phyloP scores from a whole-genome alignment of 1,284 basidiomycete genomes.

The Tylopilus orsonianus region DNA sequence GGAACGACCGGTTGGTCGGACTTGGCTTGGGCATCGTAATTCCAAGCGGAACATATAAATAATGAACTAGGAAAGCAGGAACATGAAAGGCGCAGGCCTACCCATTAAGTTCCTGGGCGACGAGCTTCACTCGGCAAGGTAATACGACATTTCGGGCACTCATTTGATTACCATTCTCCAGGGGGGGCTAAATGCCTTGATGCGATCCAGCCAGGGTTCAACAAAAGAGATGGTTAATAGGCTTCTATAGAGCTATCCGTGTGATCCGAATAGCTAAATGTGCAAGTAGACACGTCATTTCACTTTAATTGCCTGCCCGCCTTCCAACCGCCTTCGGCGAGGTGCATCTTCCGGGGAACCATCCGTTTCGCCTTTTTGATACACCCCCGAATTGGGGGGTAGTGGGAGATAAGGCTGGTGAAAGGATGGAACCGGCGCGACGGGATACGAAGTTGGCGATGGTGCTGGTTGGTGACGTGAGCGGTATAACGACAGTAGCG shows the following conservation, averaged over 20 bases:
- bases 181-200: conserved; percentile 25
- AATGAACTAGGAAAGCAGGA: not conserved
- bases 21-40: conserved; percentile 3
- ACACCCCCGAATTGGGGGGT: conserved; percentile 47
- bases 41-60: conserved; percentile 7
- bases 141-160: conserved; percentile 7
- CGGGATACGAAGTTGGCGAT: conserved; percentile 43
- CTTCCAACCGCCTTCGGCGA: conserved; percentile 62
- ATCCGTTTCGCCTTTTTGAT: conserved; percentile 36
- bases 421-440: conserved; percentile 44
- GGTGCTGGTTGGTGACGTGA: conserved; percentile 50
- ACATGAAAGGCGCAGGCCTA: conserved; percentile 13
- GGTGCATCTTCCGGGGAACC: conserved; percentile 49
- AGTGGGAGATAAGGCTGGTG: conserved; percentile 50
- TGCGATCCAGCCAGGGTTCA: conserved; percentile 20
- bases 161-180: conserved; percentile 28
- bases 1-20: conserved; percentile 17
- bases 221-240: conserved; percentile 22
- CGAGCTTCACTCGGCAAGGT: conserved; percentile 13
- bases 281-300: conserved; percentile 37
- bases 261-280: conserved; percentile 31
- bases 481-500: conserved; percentile 75
- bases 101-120: conserved; percentile 10
- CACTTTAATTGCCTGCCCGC: conserved; percentile 59
- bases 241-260: conserved; percentile 23